phyloP scores from a whole-genome alignment of 2,329 filamentous ascomycete species.

The Ophiocordyceps camponoti-saundersi region DNA sequence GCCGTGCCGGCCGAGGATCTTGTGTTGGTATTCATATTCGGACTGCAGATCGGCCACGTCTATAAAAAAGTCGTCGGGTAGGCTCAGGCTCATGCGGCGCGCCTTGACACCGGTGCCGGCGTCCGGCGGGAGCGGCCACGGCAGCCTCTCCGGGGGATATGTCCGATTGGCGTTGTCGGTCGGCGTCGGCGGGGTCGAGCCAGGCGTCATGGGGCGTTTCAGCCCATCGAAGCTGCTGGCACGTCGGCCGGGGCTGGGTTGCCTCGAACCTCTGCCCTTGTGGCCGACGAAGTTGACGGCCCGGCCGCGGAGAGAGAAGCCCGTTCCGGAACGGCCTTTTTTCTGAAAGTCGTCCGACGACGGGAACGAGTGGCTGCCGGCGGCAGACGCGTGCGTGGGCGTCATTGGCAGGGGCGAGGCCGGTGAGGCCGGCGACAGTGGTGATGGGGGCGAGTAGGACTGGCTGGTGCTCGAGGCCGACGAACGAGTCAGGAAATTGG shows the following conservation, averaged over 20 bases:
- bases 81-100: slow-evolving; percentile 55
- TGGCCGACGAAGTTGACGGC: slow-evolving; percentile 28
- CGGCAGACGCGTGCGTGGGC: slow-evolving; percentile 8
- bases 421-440: slow-evolving; percentile 19
- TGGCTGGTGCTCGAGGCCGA: slow-evolving; percentile 8
- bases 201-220: slow-evolving; percentile 11
- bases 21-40: slow-evolving; percentile 55
- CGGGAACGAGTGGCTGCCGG: slow-evolving; percentile 17
- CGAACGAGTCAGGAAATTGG: not conserved
- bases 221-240: slow-evolving; percentile 32
- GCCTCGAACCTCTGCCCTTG: slow-evolving; percentile 5
- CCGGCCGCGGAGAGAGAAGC: slow-evolving; percentile 28
- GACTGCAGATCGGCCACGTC: slow-evolving; percentile 50
- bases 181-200: slow-evolving; percentile 2
- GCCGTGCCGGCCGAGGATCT: slow-evolving; percentile 53
- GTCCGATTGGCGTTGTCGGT: slow-evolving; percentile 10
- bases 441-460: slow-evolving; percentile 27
- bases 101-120: slow-evolving; percentile 62
- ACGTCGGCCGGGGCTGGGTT: slow-evolving; percentile 13
- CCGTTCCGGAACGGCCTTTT: slow-evolving; percentile 34
- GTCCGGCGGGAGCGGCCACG: slow-evolving; percentile 46
- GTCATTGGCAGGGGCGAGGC: slow-evolving; percentile 24
- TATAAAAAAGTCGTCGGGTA: slow-evolving; percentile 59
- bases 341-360: slow-evolving; percentile 27
- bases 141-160: slow-evolving; percentile 24